Evolutionary conservation across 345 rosid species (phyloP).

Genomic region (Rhodamnia argentea): DNA sequence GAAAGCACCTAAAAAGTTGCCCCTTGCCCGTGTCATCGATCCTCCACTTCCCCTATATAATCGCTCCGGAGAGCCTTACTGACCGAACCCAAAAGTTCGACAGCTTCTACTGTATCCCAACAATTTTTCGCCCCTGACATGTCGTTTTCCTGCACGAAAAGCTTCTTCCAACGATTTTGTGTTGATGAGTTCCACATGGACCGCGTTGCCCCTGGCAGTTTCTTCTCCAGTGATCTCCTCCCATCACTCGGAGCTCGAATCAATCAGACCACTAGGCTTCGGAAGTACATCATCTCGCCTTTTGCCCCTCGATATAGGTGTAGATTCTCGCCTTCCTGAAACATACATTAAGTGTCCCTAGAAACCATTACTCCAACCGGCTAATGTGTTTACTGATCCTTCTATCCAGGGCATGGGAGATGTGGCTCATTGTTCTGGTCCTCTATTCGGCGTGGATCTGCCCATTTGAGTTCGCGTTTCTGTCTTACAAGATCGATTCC

Average conservation of each 20-base stretch:
- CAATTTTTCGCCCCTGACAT: slow-evolving; percentile 13
- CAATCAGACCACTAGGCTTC: slow-evolving; percentile 72
- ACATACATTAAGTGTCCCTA: neutral
- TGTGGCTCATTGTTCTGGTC: slow-evolving; percentile 77
- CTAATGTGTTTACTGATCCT: slow-evolving; percentile 2
- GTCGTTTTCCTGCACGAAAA: slow-evolving; percentile 43
- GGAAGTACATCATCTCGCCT: slow-evolving; percentile 72
- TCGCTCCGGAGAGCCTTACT: slow-evolving; percentile 14
- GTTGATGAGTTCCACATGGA: slow-evolving; percentile 42
- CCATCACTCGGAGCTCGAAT: slow-evolving; percentile 95
- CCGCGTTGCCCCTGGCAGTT: slow-evolving; percentile 30
- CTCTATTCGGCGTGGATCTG: slow-evolving; percentile 94
- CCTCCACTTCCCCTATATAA: slow-evolving; percentile 39
- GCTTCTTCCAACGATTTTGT: slow-evolving; percentile 76
- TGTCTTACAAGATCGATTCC: slow-evolving; percentile 51
- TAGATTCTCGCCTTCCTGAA: neutral
- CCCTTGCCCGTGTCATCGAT: slow-evolving; percentile 35
- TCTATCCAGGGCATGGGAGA: slow-evolving; percentile 88
- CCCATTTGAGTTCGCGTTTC: slow-evolving; percentile 81
- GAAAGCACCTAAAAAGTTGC: slow-evolving; percentile 27
- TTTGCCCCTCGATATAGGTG: slow-evolving; percentile 69
- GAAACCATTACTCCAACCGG: neutral
- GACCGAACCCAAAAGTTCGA: slow-evolving; percentile 10
- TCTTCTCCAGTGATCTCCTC: slow-evolving; percentile 73
- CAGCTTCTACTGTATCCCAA: slow-evolving; percentile 5